Conservation (phyloP, 1,139 yeast genomes). For the Diutina catenulata region DNA sequence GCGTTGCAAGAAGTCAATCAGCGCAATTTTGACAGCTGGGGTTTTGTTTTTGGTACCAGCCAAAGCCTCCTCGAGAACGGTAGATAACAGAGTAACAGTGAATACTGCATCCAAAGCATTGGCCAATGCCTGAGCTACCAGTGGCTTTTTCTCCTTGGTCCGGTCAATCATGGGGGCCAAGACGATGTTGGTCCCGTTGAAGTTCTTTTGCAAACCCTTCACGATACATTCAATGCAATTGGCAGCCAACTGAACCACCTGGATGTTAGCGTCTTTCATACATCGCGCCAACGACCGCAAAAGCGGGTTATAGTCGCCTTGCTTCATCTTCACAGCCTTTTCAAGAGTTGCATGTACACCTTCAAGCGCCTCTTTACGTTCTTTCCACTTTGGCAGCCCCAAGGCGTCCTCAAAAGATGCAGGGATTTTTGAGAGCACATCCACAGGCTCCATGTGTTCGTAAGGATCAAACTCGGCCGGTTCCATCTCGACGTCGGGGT, state of each 20-base stretch:
- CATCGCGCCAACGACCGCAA: slow-evolving; percentile 55
- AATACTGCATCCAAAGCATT: slow-evolving; percentile 59
- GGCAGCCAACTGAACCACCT: slow-evolving; percentile 76
- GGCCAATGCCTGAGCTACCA: slow-evolving; percentile 61
- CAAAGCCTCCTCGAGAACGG: slow-evolving; percentile 50
- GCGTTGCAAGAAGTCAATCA: slow-evolving; percentile 52
- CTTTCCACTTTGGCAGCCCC: slow-evolving; percentile 75
- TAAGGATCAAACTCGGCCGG: slow-evolving; percentile 12
- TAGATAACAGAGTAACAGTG: slow-evolving; percentile 35
- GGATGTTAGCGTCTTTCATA: slow-evolving; percentile 82
- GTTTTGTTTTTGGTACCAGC: slow-evolving; percentile 61
- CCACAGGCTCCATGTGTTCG: slow-evolving; percentile 34
- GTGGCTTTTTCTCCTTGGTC: slow-evolving; percentile 76
- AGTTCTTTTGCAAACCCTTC: slow-evolving; percentile 47
- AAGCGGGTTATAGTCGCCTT: slow-evolving; percentile 51
- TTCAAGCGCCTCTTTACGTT: slow-evolving; percentile 76
- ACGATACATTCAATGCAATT: slow-evolving; percentile 54
- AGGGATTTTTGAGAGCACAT: slow-evolving; percentile 58
- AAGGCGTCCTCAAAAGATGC: slow-evolving; percentile 43
- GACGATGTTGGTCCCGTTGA: slow-evolving; percentile 45
- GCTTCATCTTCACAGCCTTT: slow-evolving; percentile 31
- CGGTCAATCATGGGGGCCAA: slow-evolving; percentile 65
- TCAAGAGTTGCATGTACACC: slow-evolving; percentile 44
- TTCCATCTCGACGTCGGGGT: slow-evolving; percentile 33
- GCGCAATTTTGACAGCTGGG: slow-evolving; percentile 71